Evolutionary conservation across 352 stramenopile genomes (phyloP).

Genomic region (Phytophthora aleatoria): DNA sequence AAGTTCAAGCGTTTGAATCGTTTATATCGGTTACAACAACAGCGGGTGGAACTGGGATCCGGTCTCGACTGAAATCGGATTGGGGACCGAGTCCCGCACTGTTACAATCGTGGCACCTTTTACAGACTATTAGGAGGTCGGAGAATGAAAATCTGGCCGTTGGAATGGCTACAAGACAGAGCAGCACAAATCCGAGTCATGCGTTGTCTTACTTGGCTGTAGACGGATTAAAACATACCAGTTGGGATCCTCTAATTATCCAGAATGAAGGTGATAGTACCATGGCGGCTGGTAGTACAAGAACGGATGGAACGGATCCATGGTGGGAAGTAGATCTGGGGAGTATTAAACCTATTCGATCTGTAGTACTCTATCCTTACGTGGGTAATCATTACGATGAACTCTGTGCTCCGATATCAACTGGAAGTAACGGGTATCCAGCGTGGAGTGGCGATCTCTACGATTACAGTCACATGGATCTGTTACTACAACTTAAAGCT

Average conservation of each 20-base stretch:
- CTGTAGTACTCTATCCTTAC: conserved; percentile 58
- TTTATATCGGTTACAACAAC: conserved; percentile 53
- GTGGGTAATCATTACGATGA: conserved; percentile 41
- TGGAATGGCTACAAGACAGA: conserved; percentile 68
- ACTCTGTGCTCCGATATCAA: conserved; percentile 33
- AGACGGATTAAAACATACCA: conserved; percentile 39
- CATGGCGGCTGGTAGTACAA: conserved; percentile 51
- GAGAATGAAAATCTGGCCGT: conserved; percentile 65
- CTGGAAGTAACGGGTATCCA: conserved; percentile 15
- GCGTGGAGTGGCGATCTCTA: conserved; percentile 52
- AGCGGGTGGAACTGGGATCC: conserved; percentile 47
- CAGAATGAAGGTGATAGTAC: conserved; percentile 9
- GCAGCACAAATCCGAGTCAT: conserved; percentile 44
- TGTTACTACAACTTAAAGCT: conserved; percentile 44
- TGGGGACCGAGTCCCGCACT: conserved; percentile 40
- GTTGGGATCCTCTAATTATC: conserved; percentile 51
- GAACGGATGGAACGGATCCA: conserved; percentile 46
- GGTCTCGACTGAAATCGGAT: conserved; percentile 50
- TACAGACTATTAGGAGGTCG: conserved; percentile 56
- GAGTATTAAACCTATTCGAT: conserved; percentile 42
- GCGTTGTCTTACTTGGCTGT: conserved; percentile 57
- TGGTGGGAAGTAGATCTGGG: conserved; percentile 84
- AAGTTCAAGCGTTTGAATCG: conserved; percentile 63
- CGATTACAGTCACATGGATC: conserved; percentile 40
- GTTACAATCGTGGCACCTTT: conserved; percentile 55